Evolutionary conservation across 768 basidiomycete species (phyloP), one percentile per base, ranked within the genome.

Genomic region (Macrocybe gigantea): DNA sequence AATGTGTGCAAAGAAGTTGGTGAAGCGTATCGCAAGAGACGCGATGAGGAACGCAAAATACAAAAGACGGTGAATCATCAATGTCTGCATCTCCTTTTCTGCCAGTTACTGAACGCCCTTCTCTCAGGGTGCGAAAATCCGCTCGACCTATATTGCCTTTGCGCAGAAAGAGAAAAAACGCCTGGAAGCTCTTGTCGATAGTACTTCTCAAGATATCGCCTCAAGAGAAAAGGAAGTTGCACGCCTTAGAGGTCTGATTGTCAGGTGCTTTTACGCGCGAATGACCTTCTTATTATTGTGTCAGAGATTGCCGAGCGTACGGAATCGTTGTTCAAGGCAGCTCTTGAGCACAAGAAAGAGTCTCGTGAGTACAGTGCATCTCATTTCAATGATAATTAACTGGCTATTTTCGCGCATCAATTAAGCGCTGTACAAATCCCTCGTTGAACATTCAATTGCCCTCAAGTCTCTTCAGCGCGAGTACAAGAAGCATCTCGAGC

Each of bases 161-260:
- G 95, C 94, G 1, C 77, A 83, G 51, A 90, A 88, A 66, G 96
- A 98, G 75, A 88, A 88, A 77, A 82, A 75, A 51, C 83, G 90
- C 7, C 64, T 98, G 15, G 85, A 94, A 59, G 73, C 64, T 6
- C 75, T 82, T 36, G 62, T 91, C 15, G 64, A 65, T n/a, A 64
- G 74, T 29, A 58, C 82, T 33, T 64, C 67, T 31, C 64, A 68
- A 38, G 84, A 93, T 57, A 80, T 96, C 35, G 65, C 65, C 37
- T 70, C 66, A 12, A 75, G 77, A 51, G 79, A 89, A 60, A 78
- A 77, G 44, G 89, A 95, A 63, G 84, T 86, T 4, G 77, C 81
- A 47, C 78, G 79, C 49, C 71, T 91, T 32, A 75, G 74, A 78
- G 85, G 91, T 91, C 44, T 41, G 63, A 15, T 42, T 33, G 11